phyloP scores from a whole-genome alignment of 768 basidiomycete genomes.

The Neoboletus subvelutipes region DNA sequence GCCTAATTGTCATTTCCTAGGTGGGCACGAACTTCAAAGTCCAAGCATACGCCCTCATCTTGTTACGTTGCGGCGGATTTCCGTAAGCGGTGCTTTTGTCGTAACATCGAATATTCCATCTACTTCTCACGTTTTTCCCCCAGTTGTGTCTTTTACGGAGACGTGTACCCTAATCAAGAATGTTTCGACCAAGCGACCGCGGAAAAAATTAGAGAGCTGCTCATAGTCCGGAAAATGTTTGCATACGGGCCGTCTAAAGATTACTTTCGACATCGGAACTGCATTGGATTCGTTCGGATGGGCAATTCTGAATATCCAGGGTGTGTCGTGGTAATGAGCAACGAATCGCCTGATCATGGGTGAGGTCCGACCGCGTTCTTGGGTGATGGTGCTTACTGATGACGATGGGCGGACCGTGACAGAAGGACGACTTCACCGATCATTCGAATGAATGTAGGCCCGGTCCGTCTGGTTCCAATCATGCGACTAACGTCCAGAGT shows the following conservation, averaged over 20 bases:
- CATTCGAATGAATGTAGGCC: slow-evolving; percentile 64
- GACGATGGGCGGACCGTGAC: background rate
- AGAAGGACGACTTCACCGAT: slow-evolving; percentile 27
- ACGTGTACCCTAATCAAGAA: slow-evolving; percentile 71
- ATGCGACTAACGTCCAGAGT: background rate
- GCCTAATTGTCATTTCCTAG: slow-evolving; percentile 35
- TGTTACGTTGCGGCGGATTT: slow-evolving; percentile 66
- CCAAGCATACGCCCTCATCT: slow-evolving; percentile 79
- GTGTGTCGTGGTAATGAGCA: slow-evolving; percentile 73
- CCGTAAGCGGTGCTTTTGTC: slow-evolving; percentile 52
- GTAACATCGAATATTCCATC: background rate
- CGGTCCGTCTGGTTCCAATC: slow-evolving; percentile 40
- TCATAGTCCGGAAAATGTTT: slow-evolving; percentile 60
- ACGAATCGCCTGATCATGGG: slow-evolving; percentile 33
- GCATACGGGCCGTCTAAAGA: slow-evolving; percentile 67
- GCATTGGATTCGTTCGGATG: slow-evolving; percentile 73
- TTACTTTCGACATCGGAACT: slow-evolving; percentile 58
- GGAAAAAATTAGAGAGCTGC: slow-evolving; percentile 50
- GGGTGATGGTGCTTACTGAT: background rate
- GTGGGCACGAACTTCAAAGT: slow-evolving; percentile 70
- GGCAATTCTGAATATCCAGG: slow-evolving; percentile 56
- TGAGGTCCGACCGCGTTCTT: slow-evolving; percentile 9
- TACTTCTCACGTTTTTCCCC: background rate
- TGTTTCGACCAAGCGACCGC: slow-evolving; percentile 58
- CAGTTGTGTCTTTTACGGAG: slow-evolving; percentile 88